Percentiles rank a stretch among this genome's conserved stretches.
Conservation (phyloP, 805 yeast species). For the Ogataea henricii region DNA sequence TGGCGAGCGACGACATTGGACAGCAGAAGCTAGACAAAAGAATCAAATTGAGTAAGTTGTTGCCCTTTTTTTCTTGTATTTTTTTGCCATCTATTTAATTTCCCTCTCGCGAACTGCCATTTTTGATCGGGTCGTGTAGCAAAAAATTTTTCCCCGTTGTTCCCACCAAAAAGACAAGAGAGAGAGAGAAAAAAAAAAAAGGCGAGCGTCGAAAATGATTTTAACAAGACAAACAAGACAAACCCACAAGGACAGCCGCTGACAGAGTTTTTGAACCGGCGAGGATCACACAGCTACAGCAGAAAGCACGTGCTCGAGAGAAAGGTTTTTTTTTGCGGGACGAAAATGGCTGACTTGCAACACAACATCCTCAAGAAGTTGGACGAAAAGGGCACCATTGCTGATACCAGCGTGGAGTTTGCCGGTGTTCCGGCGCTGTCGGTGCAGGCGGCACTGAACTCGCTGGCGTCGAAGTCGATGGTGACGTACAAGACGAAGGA, state of each 20-base stretch:
- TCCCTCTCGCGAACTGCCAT: neutral
- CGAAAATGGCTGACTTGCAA: slow-evolving; percentile 67
- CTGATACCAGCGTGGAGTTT: slow-evolving; percentile 68
- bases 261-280: neutral
- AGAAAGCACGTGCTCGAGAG: neutral
- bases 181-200: neutral
- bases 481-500: slow-evolving; percentile 73
- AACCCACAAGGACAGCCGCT: neutral
- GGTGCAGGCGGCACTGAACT: slow-evolving; percentile 80
- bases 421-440: slow-evolving; percentile 64
- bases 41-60: no score
- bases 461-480: slow-evolving; percentile 83
- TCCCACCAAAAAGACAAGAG: neutral
- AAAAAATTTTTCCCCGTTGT: neutral
- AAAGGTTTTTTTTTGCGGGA: slow-evolving; percentile 3
- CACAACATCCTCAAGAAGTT: slow-evolving; percentile 63
- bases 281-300: neutral
- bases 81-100: neutral
- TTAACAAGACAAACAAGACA: neutral
- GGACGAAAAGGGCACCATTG: slow-evolving; percentile 61
- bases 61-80: neutral
- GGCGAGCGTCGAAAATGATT: slow-evolving; percentile 7
- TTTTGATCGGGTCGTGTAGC: neutral
- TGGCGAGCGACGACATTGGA: no score
- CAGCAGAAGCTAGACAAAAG: no score